Conservation (phyloP, 768 basidiomycete species). For the Lentinula edodes region DNA sequence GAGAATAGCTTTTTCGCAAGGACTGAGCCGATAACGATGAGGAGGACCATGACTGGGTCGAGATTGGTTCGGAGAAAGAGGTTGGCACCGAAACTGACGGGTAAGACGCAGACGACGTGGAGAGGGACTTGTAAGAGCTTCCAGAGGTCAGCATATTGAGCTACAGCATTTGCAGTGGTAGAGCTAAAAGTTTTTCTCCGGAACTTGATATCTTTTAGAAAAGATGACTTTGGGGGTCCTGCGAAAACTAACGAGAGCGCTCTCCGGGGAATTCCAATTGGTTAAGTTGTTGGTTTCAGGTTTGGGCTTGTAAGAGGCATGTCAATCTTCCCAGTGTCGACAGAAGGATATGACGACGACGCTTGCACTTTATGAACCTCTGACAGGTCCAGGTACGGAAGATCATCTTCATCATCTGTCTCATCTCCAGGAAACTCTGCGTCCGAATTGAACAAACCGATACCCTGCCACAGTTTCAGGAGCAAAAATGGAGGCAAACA, state of each 20-base stretch:
- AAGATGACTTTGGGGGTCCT: not conserved
- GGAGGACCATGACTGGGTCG: too few species aligned
- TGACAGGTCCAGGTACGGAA: too few species aligned
- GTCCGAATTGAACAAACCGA: not conserved
- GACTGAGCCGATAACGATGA: not conserved
- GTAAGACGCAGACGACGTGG: too few species aligned
- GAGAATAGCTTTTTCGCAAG: not conserved
- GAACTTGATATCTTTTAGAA: not conserved
- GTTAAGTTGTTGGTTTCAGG: not conserved
- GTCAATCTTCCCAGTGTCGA: too few species aligned
- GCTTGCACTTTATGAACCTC: not conserved
- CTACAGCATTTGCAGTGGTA: not conserved
- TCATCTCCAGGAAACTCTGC: not conserved
- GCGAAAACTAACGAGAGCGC: not conserved
- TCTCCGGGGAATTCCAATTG: not conserved
- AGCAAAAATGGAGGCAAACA: not conserved
- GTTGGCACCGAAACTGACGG: not conserved
- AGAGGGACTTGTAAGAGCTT: too few species aligned
- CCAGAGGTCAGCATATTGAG: not conserved
- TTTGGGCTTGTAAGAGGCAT: not conserved
- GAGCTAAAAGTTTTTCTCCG: not conserved
- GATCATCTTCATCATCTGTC: not conserved
- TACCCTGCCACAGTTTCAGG: not conserved
- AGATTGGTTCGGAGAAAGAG: not conserved
- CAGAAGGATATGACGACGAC: not conserved